These are phyloP conservation scores for Talaromyces sp. DNA, from an alignment of 2,329 filamentous ascomycete species.

Conservation along the genomic window DNA sequence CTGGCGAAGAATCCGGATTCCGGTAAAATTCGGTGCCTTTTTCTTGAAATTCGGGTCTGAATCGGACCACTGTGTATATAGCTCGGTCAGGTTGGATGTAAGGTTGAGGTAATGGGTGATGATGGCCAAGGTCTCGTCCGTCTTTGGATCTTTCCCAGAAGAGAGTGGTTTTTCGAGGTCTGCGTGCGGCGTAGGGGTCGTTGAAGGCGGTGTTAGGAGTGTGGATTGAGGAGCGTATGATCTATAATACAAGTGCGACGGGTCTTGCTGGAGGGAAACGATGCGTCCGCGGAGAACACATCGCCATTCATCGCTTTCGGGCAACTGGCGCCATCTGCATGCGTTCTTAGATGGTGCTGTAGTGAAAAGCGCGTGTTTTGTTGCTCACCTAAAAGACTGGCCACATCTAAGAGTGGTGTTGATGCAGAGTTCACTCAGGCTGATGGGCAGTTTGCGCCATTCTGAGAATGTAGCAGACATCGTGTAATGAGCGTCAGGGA, in stretches of 20 bases:
- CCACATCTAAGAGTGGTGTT: slow-evolving; percentile 92
- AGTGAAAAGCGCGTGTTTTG: background rate
- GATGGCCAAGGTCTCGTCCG: slow-evolving; percentile 68
- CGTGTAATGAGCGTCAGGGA: background rate
- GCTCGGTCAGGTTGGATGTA: slow-evolving; percentile 62
- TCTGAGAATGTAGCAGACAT: slow-evolving; percentile 55
- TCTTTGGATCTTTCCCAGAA: slow-evolving; percentile 22
- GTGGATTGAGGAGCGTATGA: slow-evolving; percentile 51
- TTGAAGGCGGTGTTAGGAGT: slow-evolving; percentile 24
- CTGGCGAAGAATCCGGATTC: slow-evolving; percentile 87
- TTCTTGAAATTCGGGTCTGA: slow-evolving; percentile 84
- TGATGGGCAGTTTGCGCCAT: slow-evolving; percentile 84
- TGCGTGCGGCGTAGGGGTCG: slow-evolving; percentile 32
- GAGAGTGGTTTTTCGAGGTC: slow-evolving; percentile 22
- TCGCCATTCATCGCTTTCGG: slow-evolving; percentile 77
- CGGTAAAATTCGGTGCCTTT: slow-evolving; percentile 80
- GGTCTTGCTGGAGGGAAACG: slow-evolving; percentile 77
- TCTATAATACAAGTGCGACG: slow-evolving; percentile 72
- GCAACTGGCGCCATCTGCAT: slow-evolving; percentile 70
- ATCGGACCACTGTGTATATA: slow-evolving; percentile 84
- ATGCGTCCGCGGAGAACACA: slow-evolving; percentile 83
- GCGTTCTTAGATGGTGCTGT: background rate
- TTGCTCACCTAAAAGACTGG: slow-evolving; percentile 70
- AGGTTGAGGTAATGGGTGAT: slow-evolving; percentile 85
- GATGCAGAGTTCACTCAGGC: slow-evolving; percentile 80